Evolutionary conservation across 257 asterid genomes (phyloP).

Genomic region (Mentha longifolia): DNA sequence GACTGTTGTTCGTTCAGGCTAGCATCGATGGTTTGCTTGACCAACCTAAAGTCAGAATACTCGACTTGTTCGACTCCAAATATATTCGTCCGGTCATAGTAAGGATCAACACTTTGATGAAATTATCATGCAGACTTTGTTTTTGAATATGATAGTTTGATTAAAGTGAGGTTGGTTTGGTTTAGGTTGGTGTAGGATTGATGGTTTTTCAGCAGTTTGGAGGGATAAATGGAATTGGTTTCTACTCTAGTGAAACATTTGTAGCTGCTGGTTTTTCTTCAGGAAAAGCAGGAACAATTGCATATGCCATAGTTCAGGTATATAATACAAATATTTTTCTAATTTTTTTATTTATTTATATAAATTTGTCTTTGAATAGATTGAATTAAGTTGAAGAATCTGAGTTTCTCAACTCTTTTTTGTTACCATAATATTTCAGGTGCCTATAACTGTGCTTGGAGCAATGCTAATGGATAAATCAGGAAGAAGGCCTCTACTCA

Average conservation of each 20-base stretch:
- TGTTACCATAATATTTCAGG: conserved; percentile 38
- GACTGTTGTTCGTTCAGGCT: conserved; percentile 42
- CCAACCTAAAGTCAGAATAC: conserved; percentile 55
- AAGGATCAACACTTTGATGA: conserved; percentile 34
- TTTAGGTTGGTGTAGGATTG: conserved; percentile 76
- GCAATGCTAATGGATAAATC: conserved; percentile 78
- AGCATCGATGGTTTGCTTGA: conserved; percentile 49
- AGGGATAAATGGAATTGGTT: conserved; percentile 79
- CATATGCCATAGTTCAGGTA: conserved; percentile 81
- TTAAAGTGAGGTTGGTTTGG: neutral
- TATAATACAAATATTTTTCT: neutral
- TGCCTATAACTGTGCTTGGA: conserved; percentile 72
- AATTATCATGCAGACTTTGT: neutral
- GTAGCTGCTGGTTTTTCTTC: conserved; percentile 77
- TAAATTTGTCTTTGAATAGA: neutral
- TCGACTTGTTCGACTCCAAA: conserved; percentile 59
- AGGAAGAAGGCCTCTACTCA: conserved; percentile 80
- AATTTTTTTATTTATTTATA: neutral
- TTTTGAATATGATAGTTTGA: conserved; percentile 2
- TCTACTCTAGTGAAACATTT: conserved; percentile 79
- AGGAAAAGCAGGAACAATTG: conserved; percentile 65
- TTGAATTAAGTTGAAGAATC: neutral
- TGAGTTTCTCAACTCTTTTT: neutral
- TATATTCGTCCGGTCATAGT: conserved; percentile 70
- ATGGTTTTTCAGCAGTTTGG: conserved; percentile 81